phyloP scores from a whole-genome alignment of 352 stramenopile genomes.

The Pythium sukuiense region DNA sequence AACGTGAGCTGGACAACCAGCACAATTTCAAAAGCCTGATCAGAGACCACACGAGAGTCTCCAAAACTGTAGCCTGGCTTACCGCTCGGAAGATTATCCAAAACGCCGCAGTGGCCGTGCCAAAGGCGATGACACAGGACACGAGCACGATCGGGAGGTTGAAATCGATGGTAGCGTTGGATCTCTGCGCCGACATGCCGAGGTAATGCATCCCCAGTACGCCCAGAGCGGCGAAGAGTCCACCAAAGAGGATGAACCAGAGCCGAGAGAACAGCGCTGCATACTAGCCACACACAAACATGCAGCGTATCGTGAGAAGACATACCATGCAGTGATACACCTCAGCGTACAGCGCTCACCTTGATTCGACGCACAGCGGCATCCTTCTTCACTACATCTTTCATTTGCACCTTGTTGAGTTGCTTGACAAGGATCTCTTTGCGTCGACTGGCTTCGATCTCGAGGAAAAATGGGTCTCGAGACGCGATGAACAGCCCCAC shows the following conservation, averaged over 20 bases:
- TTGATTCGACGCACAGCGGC: conserved; percentile 22
- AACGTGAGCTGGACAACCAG: conserved; percentile 46
- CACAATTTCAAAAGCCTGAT: not conserved
- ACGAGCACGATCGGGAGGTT: conserved; percentile 39
- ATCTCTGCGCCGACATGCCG: conserved; percentile 62
- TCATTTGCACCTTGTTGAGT: conserved; percentile 40
- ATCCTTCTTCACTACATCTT: conserved; percentile 27
- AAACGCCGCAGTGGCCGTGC: conserved; percentile 59
- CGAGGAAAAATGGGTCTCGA: conserved; percentile 19
- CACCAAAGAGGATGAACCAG: conserved; percentile 43
- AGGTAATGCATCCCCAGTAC: conserved; percentile 76
- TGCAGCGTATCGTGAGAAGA: too few species aligned
- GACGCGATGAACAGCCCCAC: conserved; percentile 28
- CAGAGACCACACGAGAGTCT: too few species aligned
- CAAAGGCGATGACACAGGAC: conserved; percentile 56
- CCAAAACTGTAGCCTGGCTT: not conserved
- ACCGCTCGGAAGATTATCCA: conserved; percentile 75
- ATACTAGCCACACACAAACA: not conserved
- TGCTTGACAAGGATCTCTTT: conserved; percentile 25
- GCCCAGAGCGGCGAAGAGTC: conserved; percentile 53
- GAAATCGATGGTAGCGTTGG: conserved; percentile 45
- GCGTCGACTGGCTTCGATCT: conserved; percentile 10
- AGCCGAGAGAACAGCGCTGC: conserved; percentile 33
- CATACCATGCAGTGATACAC: too few species aligned
- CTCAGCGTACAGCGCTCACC: not conserved